Conservation (phyloP, 148 eudicot species). For the Amaranthus hypochondriacus region DNA sequence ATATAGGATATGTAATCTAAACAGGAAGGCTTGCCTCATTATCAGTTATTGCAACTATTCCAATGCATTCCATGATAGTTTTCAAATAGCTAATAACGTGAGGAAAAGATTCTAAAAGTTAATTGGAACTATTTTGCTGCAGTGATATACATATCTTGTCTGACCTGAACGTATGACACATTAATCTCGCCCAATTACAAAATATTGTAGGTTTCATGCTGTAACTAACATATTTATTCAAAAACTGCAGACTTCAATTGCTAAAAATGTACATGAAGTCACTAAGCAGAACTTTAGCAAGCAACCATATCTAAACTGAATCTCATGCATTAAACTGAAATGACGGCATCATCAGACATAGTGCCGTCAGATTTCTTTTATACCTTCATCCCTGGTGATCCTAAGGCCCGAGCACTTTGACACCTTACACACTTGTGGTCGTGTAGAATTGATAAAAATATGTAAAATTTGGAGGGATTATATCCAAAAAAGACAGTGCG, state of each 20-base stretch:
- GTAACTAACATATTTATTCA: neutral
- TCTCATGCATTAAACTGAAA: neutral
- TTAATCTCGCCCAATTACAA: too few species aligned
- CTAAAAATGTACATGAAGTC: neutral
- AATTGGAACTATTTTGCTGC: too few species aligned
- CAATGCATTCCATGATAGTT: neutral
- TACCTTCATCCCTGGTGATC: neutral
- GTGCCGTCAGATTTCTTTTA: neutral
- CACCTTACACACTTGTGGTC: neutral
- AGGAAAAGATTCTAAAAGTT: too few species aligned
- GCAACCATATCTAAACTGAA: neutral
- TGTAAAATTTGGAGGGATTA: neutral
- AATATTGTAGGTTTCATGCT: neutral
- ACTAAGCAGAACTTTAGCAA: neutral
- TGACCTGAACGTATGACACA: too few species aligned
- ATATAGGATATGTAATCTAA: neutral
- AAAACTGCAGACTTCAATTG: neutral
- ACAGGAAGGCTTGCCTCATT: neutral
- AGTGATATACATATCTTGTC: too few species aligned
- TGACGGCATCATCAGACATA: neutral
- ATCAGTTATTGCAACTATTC: neutral
- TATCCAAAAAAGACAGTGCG: neutral
- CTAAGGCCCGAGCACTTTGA: neutral
- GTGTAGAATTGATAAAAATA: neutral
- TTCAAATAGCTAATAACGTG: neutral